Base-by-base conservation (phyloP, 1,139 yeast species). In the Nakaseomyces kungkrabaensis region DNA sequence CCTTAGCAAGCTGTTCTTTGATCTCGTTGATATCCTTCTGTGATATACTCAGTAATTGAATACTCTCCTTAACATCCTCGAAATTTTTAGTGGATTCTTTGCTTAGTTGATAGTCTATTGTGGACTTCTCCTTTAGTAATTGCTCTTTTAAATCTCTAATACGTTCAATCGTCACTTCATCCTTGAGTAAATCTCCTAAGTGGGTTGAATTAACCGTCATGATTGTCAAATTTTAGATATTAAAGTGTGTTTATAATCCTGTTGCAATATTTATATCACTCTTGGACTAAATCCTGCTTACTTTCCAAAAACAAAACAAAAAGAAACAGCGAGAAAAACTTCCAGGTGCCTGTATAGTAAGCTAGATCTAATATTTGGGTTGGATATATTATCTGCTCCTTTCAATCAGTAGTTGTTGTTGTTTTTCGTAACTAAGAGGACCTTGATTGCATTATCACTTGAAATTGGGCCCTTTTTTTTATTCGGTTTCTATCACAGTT, bases 31-130 rank as follows among this genome's bases (percentile, higher is more conserved):
- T 72, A 25, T 68, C 65, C 27, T 61, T 64, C 49, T 69, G 71
- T 9, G 72, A 66, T 11, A 58, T 43, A 31, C 65, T 63, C 38
- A 72, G 54, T 37, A 57, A 46, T 22, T 58, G 50, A 31, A 65
- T 49, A 50, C 66, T 59, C 3, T 58, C 54, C 44, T 60, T 55
- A 2, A 63, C 60, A 31, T 55, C 52, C 7, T 52, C 56, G 45
- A 56, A 61, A 45, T 62, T 56, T 43, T 55, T 58, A 5, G 59
- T 59, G 1, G 86, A 80, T 42, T 82, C 81, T 40, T 82, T 72
- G 57, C 78, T 78, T 52, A 87, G 72, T 62, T 85, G 85, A 50
- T 79, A 72, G 57, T 87, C 95, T n/a, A 85, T 69, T 1, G 85
- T 76, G 0, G 84, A 75, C 63, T 84, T 85, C 61, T 87, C 94